phyloP scores from a whole-genome alignment of 768 basidiomycete genomes.

The Termitomyces sp. region DNA sequence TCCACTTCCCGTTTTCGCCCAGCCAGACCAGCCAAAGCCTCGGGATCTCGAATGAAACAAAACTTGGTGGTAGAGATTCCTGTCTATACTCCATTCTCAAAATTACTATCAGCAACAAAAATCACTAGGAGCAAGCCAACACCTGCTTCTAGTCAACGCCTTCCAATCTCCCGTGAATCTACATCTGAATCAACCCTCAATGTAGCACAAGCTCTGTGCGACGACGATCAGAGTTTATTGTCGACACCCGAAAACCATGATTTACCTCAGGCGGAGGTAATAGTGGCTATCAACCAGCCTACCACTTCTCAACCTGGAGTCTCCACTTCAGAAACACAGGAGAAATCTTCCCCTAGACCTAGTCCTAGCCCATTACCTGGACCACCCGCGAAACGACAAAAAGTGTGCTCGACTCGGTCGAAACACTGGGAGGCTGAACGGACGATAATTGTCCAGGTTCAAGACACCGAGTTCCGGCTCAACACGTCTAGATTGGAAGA shows the following conservation, averaged over 20 bases:
- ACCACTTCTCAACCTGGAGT: neutral
- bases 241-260: neutral
- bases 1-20: neutral
- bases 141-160: neutral
- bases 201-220: neutral
- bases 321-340: no score
- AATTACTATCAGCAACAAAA: neutral
- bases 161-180: neutral
- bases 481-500: slow-evolving; percentile 33
- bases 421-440: slow-evolving; percentile 36
- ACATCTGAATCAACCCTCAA: neutral
- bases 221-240: neutral
- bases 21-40: neutral
- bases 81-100: neutral
- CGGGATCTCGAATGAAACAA: neutral
- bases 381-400: neutral
- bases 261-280: neutral
- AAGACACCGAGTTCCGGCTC: slow-evolving; percentile 32
- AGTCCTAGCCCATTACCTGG: neutral
- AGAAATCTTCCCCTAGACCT: neutral
- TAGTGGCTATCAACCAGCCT: neutral
- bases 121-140: no score
- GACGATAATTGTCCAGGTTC: slow-evolving; percentile 32
- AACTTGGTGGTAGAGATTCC: neutral
- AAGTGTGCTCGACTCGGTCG: slow-evolving; percentile 3